Conservation (phyloP, 202 grass and related monocot species). For the Carex arenaria region DNA sequence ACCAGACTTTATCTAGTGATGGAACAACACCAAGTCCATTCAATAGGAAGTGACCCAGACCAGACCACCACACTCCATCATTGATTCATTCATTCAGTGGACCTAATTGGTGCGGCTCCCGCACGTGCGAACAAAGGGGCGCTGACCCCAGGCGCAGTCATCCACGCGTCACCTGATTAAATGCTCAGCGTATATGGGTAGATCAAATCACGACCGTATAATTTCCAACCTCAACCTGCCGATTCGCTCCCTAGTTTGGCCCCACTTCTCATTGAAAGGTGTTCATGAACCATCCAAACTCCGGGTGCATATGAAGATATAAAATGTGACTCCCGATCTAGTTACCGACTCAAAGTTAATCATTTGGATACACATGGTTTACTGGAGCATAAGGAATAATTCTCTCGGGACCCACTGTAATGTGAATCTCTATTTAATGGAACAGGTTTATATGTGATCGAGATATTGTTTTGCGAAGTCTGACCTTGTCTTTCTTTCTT, state of each 20-base stretch:
- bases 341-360: background rate
- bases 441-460: background rate
- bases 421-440: background rate
- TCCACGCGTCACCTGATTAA: constrained; percentile 15
- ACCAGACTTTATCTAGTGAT: background rate
- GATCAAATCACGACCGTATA: background rate
- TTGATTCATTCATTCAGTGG: constrained; percentile 25
- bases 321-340: constrained; percentile 1
- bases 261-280: background rate
- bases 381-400: background rate
- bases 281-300: background rate
- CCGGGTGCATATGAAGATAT: background rate
- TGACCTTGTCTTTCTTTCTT: constrained; percentile 27
- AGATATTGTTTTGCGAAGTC: constrained; percentile 3
- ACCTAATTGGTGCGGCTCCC: constrained; percentile 10
- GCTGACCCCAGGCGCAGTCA: constrained; percentile 17
- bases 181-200: background rate
- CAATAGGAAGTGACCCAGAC: background rate
- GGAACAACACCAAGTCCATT: background rate
- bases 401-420: background rate
- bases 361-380: background rate
- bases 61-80: background rate
- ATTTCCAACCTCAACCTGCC: background rate
- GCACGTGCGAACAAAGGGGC: constrained; percentile 4
- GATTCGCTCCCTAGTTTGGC: too few relatives aligned